Conservation (phyloP, 225 moss, liverwort and hornwort species). For the Polytrichum formosum region DNA sequence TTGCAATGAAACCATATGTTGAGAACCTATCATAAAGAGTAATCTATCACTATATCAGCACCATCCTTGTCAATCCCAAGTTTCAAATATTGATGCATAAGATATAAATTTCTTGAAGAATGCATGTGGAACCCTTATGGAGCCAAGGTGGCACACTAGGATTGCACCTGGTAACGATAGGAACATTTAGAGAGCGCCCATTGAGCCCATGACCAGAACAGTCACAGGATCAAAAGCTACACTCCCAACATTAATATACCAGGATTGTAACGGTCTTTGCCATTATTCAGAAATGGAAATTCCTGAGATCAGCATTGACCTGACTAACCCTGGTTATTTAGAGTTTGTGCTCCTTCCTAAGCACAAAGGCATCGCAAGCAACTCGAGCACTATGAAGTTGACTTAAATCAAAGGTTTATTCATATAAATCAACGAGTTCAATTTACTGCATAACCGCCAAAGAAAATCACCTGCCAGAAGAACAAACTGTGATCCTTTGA, state of each 20-base stretch:
- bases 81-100: no score
- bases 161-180: constrained; percentile 31
- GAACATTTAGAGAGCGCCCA: constrained; percentile 5
- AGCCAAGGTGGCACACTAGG: constrained; percentile 21
- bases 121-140: constrained; percentile 28
- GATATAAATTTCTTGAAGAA: neutral
- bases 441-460: neutral
- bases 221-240: constrained; percentile 5
- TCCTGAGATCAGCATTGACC: constrained; percentile 38
- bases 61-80: no score
- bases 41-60: no score
- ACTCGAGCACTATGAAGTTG: no score
- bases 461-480: constrained; percentile 67
- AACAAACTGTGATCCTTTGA: constrained; percentile 75
- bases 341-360: no score
- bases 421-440: neutral
- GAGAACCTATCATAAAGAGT: no score
- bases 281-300: constrained; percentile 20
- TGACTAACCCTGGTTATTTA: constrained; percentile 31
- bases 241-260: constrained; percentile 13
- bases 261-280: constrained; percentile 46
- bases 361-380: no score
- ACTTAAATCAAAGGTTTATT: no score
- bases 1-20: no score
- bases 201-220: constrained; percentile 15